Evolutionary conservation across 2,329 filamentous ascomycete genomes (phyloP), one percentile per base, ranked within the genome.

Genomic region (Periconia macrospinosa): DNA sequence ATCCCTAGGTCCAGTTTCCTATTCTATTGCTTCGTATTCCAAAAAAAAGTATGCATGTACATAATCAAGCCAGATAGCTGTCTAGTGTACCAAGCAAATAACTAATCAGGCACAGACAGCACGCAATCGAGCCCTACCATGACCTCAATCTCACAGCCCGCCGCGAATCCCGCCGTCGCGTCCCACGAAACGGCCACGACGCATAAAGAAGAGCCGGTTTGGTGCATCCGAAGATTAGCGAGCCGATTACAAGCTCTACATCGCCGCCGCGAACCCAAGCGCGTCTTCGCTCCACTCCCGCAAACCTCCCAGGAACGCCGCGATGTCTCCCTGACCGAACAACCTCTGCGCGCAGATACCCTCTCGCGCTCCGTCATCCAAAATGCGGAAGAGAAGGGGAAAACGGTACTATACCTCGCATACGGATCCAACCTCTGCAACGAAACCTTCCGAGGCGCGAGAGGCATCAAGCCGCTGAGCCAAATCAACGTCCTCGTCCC

Each of bases 401-500:
- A 73, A 53, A 74, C 72, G 3, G 64, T 74, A 2, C 58, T 75
- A 10, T 75, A 75, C 42, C 64, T 75, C 2, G 93, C 92, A 11
- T 97, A 97, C 71, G 94, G 93, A 61, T 96, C 92, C 49, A 97
- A 97, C 72, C 83, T 97, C 57, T 86, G 83, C 56, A 85, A 87
- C 14, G 79, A 91, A 70, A 95, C 90, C 0, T 97, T 97, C 73
- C 81, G 87, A 45, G 90, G 89, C 54, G 79, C 75, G 55, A 87
- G 93, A 49, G 88, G 88, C 55, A 93, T 97, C 75, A 84, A 83
- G 23, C 94, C 94, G 0, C 66, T 97, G 14, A 91, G 90, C 40
- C 84, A 89, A 58, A 76, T 92, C 67, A 92, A 92, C 67, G 93
- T 96, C 8, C 83, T 88, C 6, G 91, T 91, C 2, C 94, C 94